These are phyloP conservation scores for Aureobasidium sp. DNA, from an alignment of 2,329 filamentous ascomycete genomes.

Conservation along the genomic window DNA sequence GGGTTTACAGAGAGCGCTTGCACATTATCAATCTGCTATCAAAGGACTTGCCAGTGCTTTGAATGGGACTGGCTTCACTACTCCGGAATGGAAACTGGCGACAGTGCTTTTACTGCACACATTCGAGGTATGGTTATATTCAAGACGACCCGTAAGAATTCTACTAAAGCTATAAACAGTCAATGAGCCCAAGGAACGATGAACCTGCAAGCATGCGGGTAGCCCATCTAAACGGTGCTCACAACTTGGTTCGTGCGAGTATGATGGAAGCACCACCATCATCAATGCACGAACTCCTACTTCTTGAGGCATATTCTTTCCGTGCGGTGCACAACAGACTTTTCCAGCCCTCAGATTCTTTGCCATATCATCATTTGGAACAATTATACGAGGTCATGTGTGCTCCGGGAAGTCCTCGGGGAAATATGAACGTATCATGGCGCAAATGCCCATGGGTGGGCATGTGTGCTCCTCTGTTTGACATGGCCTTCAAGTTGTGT, in stretches of 20 bases:
- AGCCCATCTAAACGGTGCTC: conserved; percentile 8
- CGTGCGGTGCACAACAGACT: neutral
- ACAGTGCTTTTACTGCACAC: conserved; percentile 5
- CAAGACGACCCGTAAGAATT: neutral
- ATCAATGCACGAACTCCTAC: conserved; percentile 8
- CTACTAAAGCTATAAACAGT: too few species aligned
- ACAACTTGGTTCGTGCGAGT: neutral
- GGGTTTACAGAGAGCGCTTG: neutral
- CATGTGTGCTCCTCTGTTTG: conserved; percentile 8
- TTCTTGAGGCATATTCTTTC: conserved; percentile 4
- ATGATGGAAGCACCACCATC: conserved; percentile 2
- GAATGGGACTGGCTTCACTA: neutral
- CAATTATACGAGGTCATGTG: neutral
- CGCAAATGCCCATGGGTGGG: conserved; percentile 10
- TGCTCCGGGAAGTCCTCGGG: conserved; percentile 7
- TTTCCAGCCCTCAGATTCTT: neutral
- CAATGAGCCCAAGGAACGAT: conserved; percentile 9
- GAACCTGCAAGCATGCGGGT: neutral
- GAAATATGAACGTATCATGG: neutral
- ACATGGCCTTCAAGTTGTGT: neutral
- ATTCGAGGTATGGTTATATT: neutral
- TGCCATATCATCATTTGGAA: conserved; percentile 7
- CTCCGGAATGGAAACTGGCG: conserved; percentile 9
- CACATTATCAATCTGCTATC: conserved; percentile 8
- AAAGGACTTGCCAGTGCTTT: conserved; percentile 2